Conservation (phyloP, 805 yeast genomes). For the Saccharomycopsis javanensis region DNA sequence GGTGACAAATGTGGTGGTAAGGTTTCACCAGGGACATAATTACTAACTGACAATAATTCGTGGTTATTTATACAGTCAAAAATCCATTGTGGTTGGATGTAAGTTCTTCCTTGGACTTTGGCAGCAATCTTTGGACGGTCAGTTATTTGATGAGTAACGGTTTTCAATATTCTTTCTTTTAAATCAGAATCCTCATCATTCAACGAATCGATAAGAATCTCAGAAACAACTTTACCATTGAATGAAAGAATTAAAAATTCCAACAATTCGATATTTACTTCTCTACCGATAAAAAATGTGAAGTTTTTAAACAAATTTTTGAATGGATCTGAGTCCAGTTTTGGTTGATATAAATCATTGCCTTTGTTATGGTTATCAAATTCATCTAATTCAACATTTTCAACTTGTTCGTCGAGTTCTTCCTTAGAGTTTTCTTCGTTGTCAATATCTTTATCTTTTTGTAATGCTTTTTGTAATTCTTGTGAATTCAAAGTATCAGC, state of each 20-base stretch:
- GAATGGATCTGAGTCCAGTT: slow-evolving; percentile 35
- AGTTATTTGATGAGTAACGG: slow-evolving; percentile 85
- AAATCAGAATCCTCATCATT: slow-evolving; percentile 30
- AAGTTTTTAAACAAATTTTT: slow-evolving; percentile 62
- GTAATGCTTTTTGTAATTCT: slow-evolving; percentile 28
- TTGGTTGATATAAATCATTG: slow-evolving; percentile 68
- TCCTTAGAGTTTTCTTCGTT: slow-evolving; percentile 31
- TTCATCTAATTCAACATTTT: slow-evolving; percentile 48
- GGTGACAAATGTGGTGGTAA: slow-evolving; percentile 97
- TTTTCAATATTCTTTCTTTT: slow-evolving; percentile 24
- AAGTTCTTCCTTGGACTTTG: slow-evolving; percentile 85
- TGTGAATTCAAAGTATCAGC: slow-evolving; percentile 42
- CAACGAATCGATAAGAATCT: slow-evolving; percentile 75
- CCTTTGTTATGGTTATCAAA: slow-evolving; percentile 62
- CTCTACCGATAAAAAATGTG: slow-evolving; percentile 85
- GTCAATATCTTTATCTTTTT: slow-evolving; percentile 31
- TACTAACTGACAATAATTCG: slow-evolving; percentile 62
- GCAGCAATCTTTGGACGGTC: slow-evolving; percentile 79
- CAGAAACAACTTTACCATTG: slow-evolving; percentile 82
- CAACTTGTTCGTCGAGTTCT: slow-evolving; percentile 29
- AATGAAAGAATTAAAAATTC: slow-evolving; percentile 80
- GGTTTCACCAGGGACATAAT: slow-evolving; percentile 88
- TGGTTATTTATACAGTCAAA: slow-evolving; percentile 83
- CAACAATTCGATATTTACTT: slow-evolving; percentile 84
- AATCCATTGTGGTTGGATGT: slow-evolving; percentile 96